Conservation (phyloP, 2,329 filamentous ascomycete species). For the Ilyonectria robusta region DNA sequence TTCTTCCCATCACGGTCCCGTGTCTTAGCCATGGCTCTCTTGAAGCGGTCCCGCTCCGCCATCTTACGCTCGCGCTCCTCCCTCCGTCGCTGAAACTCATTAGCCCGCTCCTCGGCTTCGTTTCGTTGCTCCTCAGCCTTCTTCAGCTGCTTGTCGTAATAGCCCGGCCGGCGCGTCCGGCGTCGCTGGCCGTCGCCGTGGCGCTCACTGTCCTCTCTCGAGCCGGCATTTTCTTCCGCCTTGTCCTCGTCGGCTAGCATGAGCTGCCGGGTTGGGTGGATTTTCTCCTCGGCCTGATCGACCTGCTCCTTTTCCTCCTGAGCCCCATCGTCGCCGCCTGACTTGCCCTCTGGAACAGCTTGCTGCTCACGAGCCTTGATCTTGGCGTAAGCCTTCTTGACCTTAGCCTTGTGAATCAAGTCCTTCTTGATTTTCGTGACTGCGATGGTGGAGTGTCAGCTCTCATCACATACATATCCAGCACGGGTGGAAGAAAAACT, state of each 20-base stretch:
- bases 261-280: conserved; percentile 57
- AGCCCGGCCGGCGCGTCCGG: conserved; percentile 62
- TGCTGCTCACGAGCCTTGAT: conserved; percentile 72
- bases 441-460: conserved; percentile 53
- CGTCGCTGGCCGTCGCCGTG: conserved; percentile 52
- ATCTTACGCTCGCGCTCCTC: conserved; percentile 76
- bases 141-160: conserved; percentile 75
- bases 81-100: conserved; percentile 63
- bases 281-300: conserved; percentile 39
- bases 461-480: background rate
- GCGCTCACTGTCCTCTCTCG: conserved; percentile 20
- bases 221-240: conserved; percentile 50
- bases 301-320: conserved; percentile 36
- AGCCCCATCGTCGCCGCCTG: conserved; percentile 40
- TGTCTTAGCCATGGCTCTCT: conserved; percentile 80
- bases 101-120: conserved; percentile 59
- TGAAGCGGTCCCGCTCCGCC: conserved; percentile 75
- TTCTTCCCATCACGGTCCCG: conserved; percentile 81
- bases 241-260: conserved; percentile 58
- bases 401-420: conserved; percentile 91
- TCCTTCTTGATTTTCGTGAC: conserved; percentile 91
- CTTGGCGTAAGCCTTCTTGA: conserved; percentile 94
- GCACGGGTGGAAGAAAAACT: conserved; percentile 35
- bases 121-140: conserved; percentile 60
- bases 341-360: conserved; percentile 37